phyloP scores from a whole-genome alignment of 2,329 filamentous ascomycete genomes.

The Trichoderma sp. region DNA sequence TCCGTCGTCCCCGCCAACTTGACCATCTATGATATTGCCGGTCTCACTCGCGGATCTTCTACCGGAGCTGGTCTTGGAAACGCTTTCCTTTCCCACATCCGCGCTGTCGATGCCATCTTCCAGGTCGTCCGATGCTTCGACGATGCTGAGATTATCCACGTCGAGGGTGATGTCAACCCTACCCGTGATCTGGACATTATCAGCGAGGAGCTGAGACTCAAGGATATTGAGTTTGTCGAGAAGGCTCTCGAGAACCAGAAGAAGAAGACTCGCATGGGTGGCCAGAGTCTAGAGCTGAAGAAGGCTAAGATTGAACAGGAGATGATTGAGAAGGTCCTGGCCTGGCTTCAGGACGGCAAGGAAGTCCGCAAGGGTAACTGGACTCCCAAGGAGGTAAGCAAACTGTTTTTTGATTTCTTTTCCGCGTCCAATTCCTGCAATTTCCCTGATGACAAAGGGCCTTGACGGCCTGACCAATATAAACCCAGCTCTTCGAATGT shows the following conservation, averaged over 20 bases:
- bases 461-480: conserved; percentile 78
- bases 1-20: conserved; percentile 94
- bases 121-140: conserved; percentile 97
- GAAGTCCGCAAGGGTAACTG: conserved; percentile 90
- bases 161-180: conserved; percentile 97
- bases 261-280: conserved; percentile 93
- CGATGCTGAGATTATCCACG: conserved; percentile 98
- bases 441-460: conserved; percentile 97
- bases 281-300: conserved; percentile 96
- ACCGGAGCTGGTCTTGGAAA: conserved; percentile 97
- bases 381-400: conserved; percentile 88
- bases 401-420: conserved; percentile 23
- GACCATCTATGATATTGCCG: conserved; percentile 98
- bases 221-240: conserved; percentile 97
- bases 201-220: conserved; percentile 90
- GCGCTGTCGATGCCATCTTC: conserved; percentile 97
- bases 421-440: conserved; percentile 19
- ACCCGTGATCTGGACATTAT: conserved; percentile 94
- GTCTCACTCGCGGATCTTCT: conserved; percentile 90
- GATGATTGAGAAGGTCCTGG: conserved; percentile 84
- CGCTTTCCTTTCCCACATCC: conserved; percentile 96
- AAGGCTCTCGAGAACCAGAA: conserved; percentile 88
- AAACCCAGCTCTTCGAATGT: conserved; percentile 99
- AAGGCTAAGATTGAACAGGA: conserved; percentile 94
- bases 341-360: conserved; percentile 81